Evolutionary conservation across 805 yeast genomes (phyloP), one percentile per base, ranked within the genome.

Genomic region (Candida wancherniae): DNA sequence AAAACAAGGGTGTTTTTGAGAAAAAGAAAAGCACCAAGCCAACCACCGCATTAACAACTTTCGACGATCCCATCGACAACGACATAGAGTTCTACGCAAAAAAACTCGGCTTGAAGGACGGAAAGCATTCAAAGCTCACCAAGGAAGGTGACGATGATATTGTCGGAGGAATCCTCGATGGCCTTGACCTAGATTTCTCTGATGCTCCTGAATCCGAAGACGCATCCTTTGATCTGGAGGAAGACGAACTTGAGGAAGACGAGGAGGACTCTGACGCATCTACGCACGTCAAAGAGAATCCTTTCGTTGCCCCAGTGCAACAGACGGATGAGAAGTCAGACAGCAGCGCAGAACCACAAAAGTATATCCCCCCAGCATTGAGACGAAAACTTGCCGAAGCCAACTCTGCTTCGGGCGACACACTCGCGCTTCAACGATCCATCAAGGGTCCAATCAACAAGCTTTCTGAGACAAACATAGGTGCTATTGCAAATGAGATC

Each of bases 351-450:
- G 28, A 33, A 19, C 61, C 67, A 1, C 67, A 42, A 11, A 54
- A 73, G 39, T 90, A 92, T 51, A 62, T 90, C 10, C 97, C 98
- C 1, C 98, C 97, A 0, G 87, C 95, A 0, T 55, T 83, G 34
- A 71, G 97, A 36, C 69, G 74, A 26, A 70, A 67, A 45, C 47
- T 63, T 51, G 69, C 67, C 0, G 39, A 70, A 36, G 70, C 67
- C 28, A 47, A 44, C 0, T 57, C 48, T 3, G 47, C 40, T 3
- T 56, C 68, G 2, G 51, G 51, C 11, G 76, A 70, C 33, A 51
- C 65, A 6, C 29, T 61, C 3, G 71, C 67, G 21, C 59, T 88
- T 21, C 70, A 71, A 32, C 75, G 77, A 45, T 61, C 75, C 4
- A 71, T 88, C 28, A 92, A 87, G 48, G 88, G 97, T 36, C 77